A percentile compares a stretch with the other conserved stretches of the same genome.
Conservation (phyloP, 805 yeast species). For the Hanseniaspora pseudoguilliermondii region DNA sequence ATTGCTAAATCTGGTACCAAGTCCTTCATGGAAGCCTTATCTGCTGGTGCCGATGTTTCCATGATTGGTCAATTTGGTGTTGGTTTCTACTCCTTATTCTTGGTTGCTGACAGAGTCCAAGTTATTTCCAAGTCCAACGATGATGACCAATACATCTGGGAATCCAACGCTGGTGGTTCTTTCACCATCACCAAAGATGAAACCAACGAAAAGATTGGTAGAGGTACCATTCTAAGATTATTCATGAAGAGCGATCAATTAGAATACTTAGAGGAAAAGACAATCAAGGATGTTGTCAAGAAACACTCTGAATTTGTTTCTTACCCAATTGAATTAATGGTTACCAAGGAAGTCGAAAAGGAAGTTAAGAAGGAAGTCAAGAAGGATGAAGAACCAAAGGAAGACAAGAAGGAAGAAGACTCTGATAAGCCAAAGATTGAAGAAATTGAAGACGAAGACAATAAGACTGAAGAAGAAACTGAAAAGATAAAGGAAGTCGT, state of each 20-base stretch:
- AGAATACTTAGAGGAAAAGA: constrained; percentile 98
- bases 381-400: constrained; percentile 28
- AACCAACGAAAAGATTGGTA: constrained; percentile 68
- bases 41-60: constrained; percentile 99
- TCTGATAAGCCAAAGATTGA: constrained; percentile 60
- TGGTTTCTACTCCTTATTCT: constrained; percentile 98
- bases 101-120: constrained; percentile 97
- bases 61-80: constrained; percentile 99
- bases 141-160: constrained; percentile 99
- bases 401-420: constrained; percentile 34
- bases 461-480: constrained; percentile 59
- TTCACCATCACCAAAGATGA: constrained; percentile 91
- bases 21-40: constrained; percentile 97
- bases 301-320: constrained; percentile 98
- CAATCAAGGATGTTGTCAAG: constrained; percentile 98
- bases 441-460: constrained; percentile 65
- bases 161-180: constrained; percentile 99
- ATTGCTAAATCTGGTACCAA: constrained; percentile 99
- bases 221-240: constrained; percentile 93
- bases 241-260: constrained; percentile 97
- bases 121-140: constrained; percentile 97
- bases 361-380: constrained; percentile 80
- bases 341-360: constrained; percentile 97
- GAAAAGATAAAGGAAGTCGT: constrained; percentile 88
- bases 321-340: constrained; percentile 96